Evolutionary conservation across 306 rosid species (phyloP), one percentile per base, ranked within the genome.

Genomic region (Cucumis hystrix): DNA sequence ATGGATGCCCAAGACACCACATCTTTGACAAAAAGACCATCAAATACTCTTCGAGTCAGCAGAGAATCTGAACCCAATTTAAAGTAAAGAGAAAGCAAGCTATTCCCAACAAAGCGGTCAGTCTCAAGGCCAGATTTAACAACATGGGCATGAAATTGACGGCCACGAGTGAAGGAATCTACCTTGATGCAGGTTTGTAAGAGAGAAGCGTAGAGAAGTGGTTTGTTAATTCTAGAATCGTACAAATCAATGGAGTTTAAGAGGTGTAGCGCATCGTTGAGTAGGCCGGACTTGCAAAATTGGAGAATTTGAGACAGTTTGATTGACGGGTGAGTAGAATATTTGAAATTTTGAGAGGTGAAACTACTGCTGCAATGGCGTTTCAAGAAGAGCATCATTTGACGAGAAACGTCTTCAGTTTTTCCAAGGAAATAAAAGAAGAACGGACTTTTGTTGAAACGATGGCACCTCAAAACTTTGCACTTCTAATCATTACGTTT

Each of bases 1-100:
- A 94, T 89, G 0, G 98, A 94, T 6, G 95, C 85, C 97, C 97
- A 91, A 2, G 97, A 88, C 0, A 94, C 88, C 14, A 88, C 94
- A 72, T 94, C 98, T 77, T 84, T 90, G 23, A 88, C 47, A 21
- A 79, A 73, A 3, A 94, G 93, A 0, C 71, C 79, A 43, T 89
- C 87, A 23, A 94, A 94, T 23, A 91, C 85, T 25, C 74, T 73
- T 16, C 86, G 88, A 16, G 97, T 89, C 37, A 90, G 78, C 40
- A 49, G 66, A 78, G 85, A 70, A 77, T 75, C 75, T 0, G 91
- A 83, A 59, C 84, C 83, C 74, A 91, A 62, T 28, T 94, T 94
- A 80, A 90, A 89, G 78, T 91, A 91, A 16, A 88, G 89, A 10
- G 93, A 23, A n/a, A 91, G 96, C 55, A 94, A 83, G 79, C 91